phyloP scores from a whole-genome alignment of 2,329 filamentous ascomycete genomes.

The Pseudocercospora ulei region DNA sequence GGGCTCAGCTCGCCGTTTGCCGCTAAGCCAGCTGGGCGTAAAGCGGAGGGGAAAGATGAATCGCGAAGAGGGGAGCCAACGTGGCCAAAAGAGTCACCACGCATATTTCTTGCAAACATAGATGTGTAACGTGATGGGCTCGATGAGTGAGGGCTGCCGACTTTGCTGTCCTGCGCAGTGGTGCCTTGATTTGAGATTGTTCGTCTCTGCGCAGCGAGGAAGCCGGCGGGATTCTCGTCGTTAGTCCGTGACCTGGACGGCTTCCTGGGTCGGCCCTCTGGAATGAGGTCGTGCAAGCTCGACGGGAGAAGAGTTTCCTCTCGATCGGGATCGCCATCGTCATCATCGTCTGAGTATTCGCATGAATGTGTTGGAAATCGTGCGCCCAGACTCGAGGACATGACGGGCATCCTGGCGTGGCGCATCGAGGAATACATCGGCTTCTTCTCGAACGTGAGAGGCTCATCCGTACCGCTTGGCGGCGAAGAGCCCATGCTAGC shows the following conservation, averaged over 20 bases:
- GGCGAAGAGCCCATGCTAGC: constrained; percentile 48
- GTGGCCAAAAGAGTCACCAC: constrained; percentile 42
- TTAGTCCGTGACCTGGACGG: constrained; percentile 53
- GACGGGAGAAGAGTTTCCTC: constrained; percentile 84
- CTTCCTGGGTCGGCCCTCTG: constrained; percentile 51
- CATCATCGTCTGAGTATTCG: constrained; percentile 49
- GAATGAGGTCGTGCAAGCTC: constrained; percentile 53
- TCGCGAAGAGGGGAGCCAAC: constrained; percentile 58
- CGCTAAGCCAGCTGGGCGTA: constrained; percentile 16
- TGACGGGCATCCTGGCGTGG: constrained; percentile 45
- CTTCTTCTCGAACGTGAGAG: constrained; percentile 55
- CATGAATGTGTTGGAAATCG: constrained; percentile 28
- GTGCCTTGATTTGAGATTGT: constrained; percentile 39
- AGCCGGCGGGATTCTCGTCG: constrained; percentile 34
- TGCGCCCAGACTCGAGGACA: constrained; percentile 52
- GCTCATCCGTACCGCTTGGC: constrained; percentile 56
- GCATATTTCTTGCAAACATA: constrained; percentile 40
- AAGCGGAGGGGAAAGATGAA: constrained; percentile 30
- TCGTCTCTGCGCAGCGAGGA: constrained; percentile 32
- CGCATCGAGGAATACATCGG: constrained; percentile 52
- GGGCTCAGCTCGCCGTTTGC: constrained; percentile 33
- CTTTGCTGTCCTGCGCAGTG: constrained; percentile 35
- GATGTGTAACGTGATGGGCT: constrained; percentile 55
- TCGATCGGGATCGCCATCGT: constrained; percentile 57
- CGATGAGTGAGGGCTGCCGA: constrained; percentile 48